Evolutionary conservation across 352 stramenopile species (phyloP).

Genomic region (Hyaloperonospora brassicae): DNA sequence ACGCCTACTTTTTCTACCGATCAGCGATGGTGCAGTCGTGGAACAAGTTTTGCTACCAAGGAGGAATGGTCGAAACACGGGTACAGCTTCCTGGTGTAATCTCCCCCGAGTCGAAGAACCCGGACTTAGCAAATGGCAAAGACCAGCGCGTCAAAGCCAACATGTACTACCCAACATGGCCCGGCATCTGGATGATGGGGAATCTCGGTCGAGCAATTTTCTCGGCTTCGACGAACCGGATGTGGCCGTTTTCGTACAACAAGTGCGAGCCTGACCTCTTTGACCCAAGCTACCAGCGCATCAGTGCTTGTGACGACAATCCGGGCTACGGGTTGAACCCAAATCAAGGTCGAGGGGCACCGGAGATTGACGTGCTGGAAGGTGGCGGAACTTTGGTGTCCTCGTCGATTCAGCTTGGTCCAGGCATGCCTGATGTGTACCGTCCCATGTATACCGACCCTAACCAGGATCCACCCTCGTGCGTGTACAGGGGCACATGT

Average conservation of each 20-base stretch:
- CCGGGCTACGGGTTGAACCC: slow-evolving; percentile 89
- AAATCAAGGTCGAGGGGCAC: slow-evolving; percentile 84
- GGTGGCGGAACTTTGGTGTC: slow-evolving; percentile 74
- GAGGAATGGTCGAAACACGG: slow-evolving; percentile 83
- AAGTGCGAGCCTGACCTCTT: slow-evolving; percentile 75
- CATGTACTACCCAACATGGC: slow-evolving; percentile 82
- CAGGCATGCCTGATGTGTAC: slow-evolving; percentile 54
- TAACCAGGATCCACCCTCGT: slow-evolving; percentile 9
- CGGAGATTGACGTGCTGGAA: slow-evolving; percentile 95
- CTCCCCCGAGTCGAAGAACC: slow-evolving; percentile 33
- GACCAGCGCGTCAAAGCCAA: slow-evolving; percentile 16
- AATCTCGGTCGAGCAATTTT: slow-evolving; percentile 95
- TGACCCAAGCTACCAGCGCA: slow-evolving; percentile 58
- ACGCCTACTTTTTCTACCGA: slow-evolving; percentile 36
- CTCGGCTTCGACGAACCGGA: slow-evolving; percentile 86
- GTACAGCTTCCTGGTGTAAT: slow-evolving; percentile 81
- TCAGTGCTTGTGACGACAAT: slow-evolving; percentile 85
- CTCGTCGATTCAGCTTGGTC: slow-evolving; percentile 84
- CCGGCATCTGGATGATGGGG: slow-evolving; percentile 93
- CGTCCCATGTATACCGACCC: slow-evolving; percentile 22
- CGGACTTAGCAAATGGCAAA: slow-evolving; percentile 26
- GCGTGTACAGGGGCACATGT: slow-evolving; percentile 37
- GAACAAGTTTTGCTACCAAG: slow-evolving; percentile 93
- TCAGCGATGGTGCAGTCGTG: slow-evolving; percentile 85
- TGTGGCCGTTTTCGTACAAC: slow-evolving; percentile 96